Base-by-base conservation (phyloP, 2,329 filamentous ascomycete genomes). In the Epichloe coenophiala region DNA sequence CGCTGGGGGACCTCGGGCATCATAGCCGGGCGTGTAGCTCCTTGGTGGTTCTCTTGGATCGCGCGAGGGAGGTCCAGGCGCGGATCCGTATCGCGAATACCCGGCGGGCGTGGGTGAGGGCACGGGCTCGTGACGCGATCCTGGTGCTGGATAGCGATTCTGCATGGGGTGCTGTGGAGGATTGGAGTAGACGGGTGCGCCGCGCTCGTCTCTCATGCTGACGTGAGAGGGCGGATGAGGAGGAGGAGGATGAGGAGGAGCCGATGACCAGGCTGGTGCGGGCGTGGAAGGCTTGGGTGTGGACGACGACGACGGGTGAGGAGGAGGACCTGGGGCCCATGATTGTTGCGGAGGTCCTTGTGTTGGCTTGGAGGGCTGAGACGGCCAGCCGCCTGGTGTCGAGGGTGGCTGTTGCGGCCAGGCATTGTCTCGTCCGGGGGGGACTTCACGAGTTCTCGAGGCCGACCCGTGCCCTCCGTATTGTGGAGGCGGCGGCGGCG, bases 11-110 rank as follows among this genome's bases (percentile, higher is more conserved):
- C 65, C 67, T 15, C 72, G 64, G 6, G 51, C 54, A 31, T 75
- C 72, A 49, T 74, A 75, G 4, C 65, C 67, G 3, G 73, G 71
- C 1, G 73, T 74, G 56, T 71, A 75, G 57, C 70, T 74, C 19
- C 73, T 68, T 1, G 63, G 63, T 1, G 68, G 67, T 9, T 73
- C 68, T 54, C 67, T 55, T 7, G 56, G 67, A 52, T 75, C 72
- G 42, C 71, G 67, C 45, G 68, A 64, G 33, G 61, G 64, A 5
- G 70, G 69, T 2, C 61, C 68, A 2, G 73, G 68, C 3, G 71
- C 70, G 13, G 64, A 68, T 8, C 67, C 63, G 54, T 75, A 75
- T 6, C 71, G 68, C 19, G 66, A 56, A 55, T 74, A 76, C 3
- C 64, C 59, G 53, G 71, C 59, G 53, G 71, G 70, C 0, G 59